Evolutionary conservation across 116 monocot species (phyloP).

Genomic region (Dioscorea cayenensis): DNA sequence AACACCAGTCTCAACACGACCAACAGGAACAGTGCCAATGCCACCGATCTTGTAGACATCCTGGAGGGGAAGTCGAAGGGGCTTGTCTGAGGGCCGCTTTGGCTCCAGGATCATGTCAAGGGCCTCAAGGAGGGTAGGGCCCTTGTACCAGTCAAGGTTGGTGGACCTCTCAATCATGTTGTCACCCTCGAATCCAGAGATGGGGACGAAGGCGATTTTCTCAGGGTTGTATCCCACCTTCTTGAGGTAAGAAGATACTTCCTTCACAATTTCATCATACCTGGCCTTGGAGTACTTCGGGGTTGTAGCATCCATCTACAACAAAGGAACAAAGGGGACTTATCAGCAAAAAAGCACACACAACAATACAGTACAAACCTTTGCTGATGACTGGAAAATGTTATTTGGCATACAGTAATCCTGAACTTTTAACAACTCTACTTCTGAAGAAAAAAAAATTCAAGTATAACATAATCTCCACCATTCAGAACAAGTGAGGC

Average conservation of each 20-base stretch:
- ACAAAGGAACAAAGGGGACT: background rate
- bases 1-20: conserved; percentile 12
- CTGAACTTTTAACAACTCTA: no score
- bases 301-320: conserved; percentile 18
- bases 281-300: conserved; percentile 19
- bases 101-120: conserved; percentile 19
- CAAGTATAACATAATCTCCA: background rate
- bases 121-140: conserved; percentile 17
- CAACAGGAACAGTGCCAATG: conserved; percentile 16
- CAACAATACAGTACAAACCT: no score
- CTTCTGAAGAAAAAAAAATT: no score
- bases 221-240: conserved; percentile 23
- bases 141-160: conserved; percentile 25
- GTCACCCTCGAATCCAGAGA: conserved; percentile 21
- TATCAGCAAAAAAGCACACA: background rate
- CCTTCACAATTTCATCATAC: conserved; percentile 22
- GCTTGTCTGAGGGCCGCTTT: conserved; percentile 22
- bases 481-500: background rate
- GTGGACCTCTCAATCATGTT: conserved; percentile 24
- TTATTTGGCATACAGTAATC: no score
- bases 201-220: conserved; percentile 17
- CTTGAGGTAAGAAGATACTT: conserved; percentile 18
- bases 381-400: no score
- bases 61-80: conserved; percentile 19
- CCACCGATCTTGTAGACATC: conserved; percentile 24